These are phyloP conservation scores for Lumnitzera racemosa DNA, from an alignment of 345 rosid genomes.

Conservation along the genomic window DNA sequence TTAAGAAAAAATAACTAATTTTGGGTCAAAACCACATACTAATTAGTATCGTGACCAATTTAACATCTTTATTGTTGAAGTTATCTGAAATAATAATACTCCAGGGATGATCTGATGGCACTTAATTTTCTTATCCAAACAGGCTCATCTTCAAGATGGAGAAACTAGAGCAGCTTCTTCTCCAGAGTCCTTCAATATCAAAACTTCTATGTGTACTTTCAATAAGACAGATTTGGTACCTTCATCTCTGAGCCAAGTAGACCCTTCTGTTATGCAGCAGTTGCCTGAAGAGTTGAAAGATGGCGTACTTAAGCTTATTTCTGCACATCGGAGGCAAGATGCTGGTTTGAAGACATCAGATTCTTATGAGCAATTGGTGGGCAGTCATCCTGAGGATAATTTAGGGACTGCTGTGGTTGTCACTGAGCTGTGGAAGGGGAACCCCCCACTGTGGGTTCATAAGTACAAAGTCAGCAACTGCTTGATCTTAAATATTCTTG, in stretches of 20 bases:
- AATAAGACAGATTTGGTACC: constrained; percentile 56
- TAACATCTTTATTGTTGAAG: too few species aligned
- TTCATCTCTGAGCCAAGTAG: constrained; percentile 75
- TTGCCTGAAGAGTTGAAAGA: constrained; percentile 76
- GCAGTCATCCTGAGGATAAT: constrained; percentile 27
- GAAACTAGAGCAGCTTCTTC: constrained; percentile 13
- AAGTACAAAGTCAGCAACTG: constrained; percentile 52
- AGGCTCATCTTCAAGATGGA: constrained; percentile 12
- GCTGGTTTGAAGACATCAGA: constrained; percentile 21
- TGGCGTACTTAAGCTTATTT: constrained; percentile 57
- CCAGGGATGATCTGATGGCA: too few species aligned
- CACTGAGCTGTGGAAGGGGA: constrained; percentile 55
- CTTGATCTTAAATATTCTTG: constrained; percentile 33
- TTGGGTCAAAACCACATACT: too few species aligned
- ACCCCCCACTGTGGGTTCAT: constrained; percentile 76
- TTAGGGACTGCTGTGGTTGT: constrained; percentile 10
- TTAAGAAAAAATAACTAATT: too few species aligned
- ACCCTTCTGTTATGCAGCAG: constrained; percentile 62
- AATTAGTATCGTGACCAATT: too few species aligned
- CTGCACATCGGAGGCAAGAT: constrained; percentile 45
- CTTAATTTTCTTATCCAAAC: too few species aligned
- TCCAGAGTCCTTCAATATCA: constrained; percentile 21
- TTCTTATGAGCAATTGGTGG: constrained; percentile 18
- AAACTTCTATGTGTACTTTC: constrained; percentile 9
- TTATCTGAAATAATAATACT: too few species aligned